Evolutionary conservation across 1,139 yeast species (phyloP), one percentile per base, ranked within the genome.

Genomic region (Lizanozyma gosingica): DNA sequence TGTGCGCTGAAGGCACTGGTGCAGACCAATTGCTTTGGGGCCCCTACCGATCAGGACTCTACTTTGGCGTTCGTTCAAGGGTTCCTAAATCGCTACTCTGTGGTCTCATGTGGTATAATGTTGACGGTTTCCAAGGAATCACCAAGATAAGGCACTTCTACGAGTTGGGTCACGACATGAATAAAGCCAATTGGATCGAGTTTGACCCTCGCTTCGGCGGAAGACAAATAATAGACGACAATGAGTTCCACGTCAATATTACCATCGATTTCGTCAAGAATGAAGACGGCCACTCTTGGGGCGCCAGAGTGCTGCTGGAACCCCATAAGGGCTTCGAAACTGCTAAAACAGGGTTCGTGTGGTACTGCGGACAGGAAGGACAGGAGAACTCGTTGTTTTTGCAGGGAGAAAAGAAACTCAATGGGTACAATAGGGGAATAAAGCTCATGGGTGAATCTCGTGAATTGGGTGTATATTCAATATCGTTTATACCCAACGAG

Each of bases 151-250:
- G 96, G 50, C 97, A 92, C 58, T 72, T 76, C 42, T 87, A 90
- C 52, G 92, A 84, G 45, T 90, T 82, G 50, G 65, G 68, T 34
- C 94, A 88, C 52, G 73, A 78, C 37, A 71, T 88, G 68, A 71
- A 69, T 35, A 80, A 76, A 42, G 94, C 87, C 51, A 90, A 94
- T 34, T 92, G 97, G 97, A 71, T 78, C 16, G 66, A 71, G 37
- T 92, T 82, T 57, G 97, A 94, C 56, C 92, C 97, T 2, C 71
- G 97, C 47, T 46, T 62, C 18, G 99, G 98, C 32, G 98, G 99
- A 0, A 67, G 76, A 44, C 94, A 92, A 54, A 66, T 76, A 1
- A 80, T 94, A 35, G 65, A 71, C 37, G 98, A 92, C 57, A 59
- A 64, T 17, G 83, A 76, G 35, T 75, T 78, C 47, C 78, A 78